These are phyloP conservation scores for Alternaria ethzedia DNA, from an alignment of 2,329 filamentous ascomycete genomes.

Conservation along the genomic window DNA sequence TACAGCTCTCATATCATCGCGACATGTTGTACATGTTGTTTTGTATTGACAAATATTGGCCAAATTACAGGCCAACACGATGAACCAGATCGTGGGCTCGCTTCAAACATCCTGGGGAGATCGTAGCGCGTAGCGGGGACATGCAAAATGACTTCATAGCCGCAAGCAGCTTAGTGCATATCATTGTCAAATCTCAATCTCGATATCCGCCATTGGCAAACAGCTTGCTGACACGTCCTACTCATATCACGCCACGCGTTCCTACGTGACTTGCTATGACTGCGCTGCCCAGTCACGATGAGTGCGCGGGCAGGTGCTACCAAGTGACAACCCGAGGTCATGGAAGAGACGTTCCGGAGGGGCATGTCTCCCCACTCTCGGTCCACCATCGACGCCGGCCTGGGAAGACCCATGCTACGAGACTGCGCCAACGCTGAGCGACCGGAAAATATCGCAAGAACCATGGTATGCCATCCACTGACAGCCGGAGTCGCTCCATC, in stretches of 20 bases:
- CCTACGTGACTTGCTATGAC: neutral
- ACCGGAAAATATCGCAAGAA: constrained; percentile 20
- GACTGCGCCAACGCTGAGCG: constrained; percentile 9
- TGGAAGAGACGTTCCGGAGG: neutral
- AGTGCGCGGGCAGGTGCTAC: neutral
- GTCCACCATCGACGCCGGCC: constrained; percentile 11
- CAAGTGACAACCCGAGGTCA: neutral
- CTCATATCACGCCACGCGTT: neutral
- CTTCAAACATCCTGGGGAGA: constrained; percentile 3
- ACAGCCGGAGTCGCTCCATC: constrained; percentile 3
- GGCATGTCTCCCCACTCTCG: constrained; percentile 16
- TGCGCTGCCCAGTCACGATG: neutral
- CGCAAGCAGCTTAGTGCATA: constrained; percentile 3
- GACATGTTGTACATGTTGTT: neutral
- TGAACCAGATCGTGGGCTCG: constrained; percentile 7
- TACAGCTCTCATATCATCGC: neutral
- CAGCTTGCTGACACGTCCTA: neutral
- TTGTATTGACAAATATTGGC: neutral
- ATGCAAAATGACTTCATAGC: neutral
- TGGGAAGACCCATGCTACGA: constrained; percentile 16
- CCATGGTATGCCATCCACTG: constrained; percentile 7
- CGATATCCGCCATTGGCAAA: neutral
- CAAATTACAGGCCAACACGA: neutral
- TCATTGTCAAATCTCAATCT: neutral
- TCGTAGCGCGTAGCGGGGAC: neutral